Evolutionary conservation across 2,329 filamentous ascomycete genomes (phyloP), one percentile per base, ranked within the genome.

Genomic region (Sarocladium kiliense): DNA sequence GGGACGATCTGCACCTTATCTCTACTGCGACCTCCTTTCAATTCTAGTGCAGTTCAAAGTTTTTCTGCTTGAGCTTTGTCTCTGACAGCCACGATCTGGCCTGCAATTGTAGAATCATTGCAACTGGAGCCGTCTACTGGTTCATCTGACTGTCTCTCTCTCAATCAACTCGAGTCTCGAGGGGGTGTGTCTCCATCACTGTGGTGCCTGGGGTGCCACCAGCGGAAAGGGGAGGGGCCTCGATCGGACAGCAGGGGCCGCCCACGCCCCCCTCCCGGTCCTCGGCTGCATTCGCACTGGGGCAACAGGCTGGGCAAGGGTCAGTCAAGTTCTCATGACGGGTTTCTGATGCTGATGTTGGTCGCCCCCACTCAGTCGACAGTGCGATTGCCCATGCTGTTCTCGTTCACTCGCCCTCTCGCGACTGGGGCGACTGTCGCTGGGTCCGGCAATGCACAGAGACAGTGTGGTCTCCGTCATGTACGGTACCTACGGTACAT

Each of bases 361-460:
- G 30, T 36, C 3, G 16, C 47, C 47, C 47, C 47, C 47, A 51
- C 47, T 23, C 27, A n/a, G 14, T 51, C 47, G n/a, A 32, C 27
- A 36, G 30, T 51, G 23, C 18, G 18, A 3, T 45, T 45, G 41
- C 41, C 41, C 41, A 45, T 45, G 41, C 41, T 45, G 41, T 25
- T 45, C 37, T 41, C 37, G 37, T 16, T 41, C 37, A 21, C 23
- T 45, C 41, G 41, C 36, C n/a, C 36, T n/a, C 30, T n/a, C 36
- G 7, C 9, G 36, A 27, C 41, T 44, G 41, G 41, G 7, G 18
- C 42, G 26, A 25, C 26, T 6, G 44, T 32, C 47, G 47, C 47
- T 51, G 47, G 47, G 47, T 51, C 47, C 47, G 47, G 47, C 47
- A 51, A 19, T 51, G 47, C 26, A 21, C 47, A 51, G 44, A 49